These are phyloP conservation scores for Phialophora chinensis DNA, from an alignment of 2,329 filamentous ascomycete genomes.

Conservation along the genomic window DNA sequence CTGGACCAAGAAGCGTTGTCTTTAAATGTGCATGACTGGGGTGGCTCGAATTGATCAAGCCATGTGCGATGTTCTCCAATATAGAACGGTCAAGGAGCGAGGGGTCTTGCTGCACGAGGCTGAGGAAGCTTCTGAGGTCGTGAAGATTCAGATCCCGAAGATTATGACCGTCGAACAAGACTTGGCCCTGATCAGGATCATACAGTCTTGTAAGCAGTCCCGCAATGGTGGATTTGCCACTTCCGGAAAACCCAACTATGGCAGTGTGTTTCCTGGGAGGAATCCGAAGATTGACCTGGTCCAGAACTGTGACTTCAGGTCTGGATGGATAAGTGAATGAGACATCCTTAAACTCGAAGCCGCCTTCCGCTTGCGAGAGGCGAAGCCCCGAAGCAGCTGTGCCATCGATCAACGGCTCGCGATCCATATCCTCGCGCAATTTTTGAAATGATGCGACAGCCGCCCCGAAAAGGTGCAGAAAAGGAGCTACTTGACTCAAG, in stretches of 20 bases:
- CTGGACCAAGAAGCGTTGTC: constrained; percentile 36
- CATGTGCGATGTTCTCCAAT: constrained; percentile 60
- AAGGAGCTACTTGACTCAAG: constrained; percentile 48
- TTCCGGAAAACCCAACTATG: constrained; percentile 58
- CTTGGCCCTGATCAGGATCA: constrained; percentile 44
- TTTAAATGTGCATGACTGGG: constrained; percentile 41
- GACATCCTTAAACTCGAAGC: constrained; percentile 46
- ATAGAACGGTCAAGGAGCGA: constrained; percentile 59
- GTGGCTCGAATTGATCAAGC: constrained; percentile 49
- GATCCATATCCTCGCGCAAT: constrained; percentile 64
- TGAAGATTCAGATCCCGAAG: constrained; percentile 41
- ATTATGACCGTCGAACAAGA: constrained; percentile 42
- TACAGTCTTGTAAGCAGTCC: constrained; percentile 48
- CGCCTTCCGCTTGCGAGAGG: constrained; percentile 15
- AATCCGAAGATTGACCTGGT: constrained; percentile 44
- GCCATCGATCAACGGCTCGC: constrained; percentile 54
- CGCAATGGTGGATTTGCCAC: constrained; percentile 58
- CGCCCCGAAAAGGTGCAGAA: constrained; percentile 57
- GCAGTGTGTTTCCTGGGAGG: constrained; percentile 48
- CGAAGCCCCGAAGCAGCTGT: constrained; percentile 7
- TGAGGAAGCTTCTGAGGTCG: constrained; percentile 46
- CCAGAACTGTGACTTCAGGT: constrained; percentile 44
- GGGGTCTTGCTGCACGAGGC: constrained; percentile 59
- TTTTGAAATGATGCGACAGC: constrained; percentile 63
- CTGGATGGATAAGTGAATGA: constrained; percentile 47